Conservation (phyloP, 371 early-diverging fungal genomes). For the Syncephalastrum sp. region DNA sequence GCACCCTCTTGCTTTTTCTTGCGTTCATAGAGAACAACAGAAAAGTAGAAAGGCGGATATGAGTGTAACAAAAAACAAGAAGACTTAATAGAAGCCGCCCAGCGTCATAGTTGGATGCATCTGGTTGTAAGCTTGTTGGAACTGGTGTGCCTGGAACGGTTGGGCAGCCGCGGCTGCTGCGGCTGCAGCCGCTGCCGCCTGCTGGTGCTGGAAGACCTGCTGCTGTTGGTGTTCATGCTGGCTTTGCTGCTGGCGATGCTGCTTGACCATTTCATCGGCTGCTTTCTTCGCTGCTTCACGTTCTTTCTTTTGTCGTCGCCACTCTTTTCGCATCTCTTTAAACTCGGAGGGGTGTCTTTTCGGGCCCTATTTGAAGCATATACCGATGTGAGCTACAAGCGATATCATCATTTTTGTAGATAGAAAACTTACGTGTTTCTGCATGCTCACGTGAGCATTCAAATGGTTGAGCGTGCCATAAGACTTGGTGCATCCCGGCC, state of each 20-base stretch:
- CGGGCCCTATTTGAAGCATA: constrained; percentile 22
- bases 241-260: constrained; percentile 14
- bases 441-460: constrained; percentile 74
- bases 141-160: background rate
- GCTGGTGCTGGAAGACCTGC: constrained; percentile 9
- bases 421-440: constrained; percentile 59
- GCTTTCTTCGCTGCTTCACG: constrained; percentile 37
- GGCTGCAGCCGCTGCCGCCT: constrained; percentile 15
- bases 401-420: background rate
- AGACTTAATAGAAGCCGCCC: constrained; percentile 14
- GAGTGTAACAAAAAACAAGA: constrained; percentile 2
- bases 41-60: constrained; percentile 4
- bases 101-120: constrained; percentile 14
- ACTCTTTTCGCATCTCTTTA: constrained; percentile 61
- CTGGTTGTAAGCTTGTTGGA: constrained; percentile 17
- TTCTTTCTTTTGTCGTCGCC: constrained; percentile 53
- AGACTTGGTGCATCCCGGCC: constrained; percentile 61
- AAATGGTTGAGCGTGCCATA: constrained; percentile 76
- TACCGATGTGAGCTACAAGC: background rate
- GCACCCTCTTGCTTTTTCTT: background rate
- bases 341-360: constrained; percentile 57
- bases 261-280: constrained; percentile 37
- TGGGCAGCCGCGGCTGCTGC: constrained; percentile 1
- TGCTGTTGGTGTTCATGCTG: constrained; percentile 11
- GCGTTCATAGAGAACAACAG: constrained; percentile 1